These are phyloP conservation scores for Microbotryum lychnidis-dioicae DNA, from an alignment of 1,284 basidiomycete genomes.

Conservation along the genomic window DNA sequence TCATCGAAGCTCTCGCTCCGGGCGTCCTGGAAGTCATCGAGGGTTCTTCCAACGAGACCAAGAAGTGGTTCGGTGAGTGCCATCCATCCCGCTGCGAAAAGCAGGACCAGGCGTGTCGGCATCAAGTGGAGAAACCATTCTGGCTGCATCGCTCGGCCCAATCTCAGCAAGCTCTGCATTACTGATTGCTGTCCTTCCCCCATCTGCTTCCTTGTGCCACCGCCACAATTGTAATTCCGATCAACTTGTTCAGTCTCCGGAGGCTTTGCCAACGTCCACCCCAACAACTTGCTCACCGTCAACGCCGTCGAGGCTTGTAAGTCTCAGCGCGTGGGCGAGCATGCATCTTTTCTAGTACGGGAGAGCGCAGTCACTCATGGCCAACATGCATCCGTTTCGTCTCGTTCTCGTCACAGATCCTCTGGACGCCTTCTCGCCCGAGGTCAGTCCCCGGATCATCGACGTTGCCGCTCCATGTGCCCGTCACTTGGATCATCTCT, in stretches of 20 bases:
- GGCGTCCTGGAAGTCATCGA: constrained; percentile 91
- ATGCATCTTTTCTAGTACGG: not conserved
- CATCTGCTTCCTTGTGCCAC: not conserved
- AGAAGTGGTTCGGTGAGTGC: constrained; percentile 90
- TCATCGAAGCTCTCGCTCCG: constrained; percentile 83
- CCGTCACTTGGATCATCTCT: not conserved
- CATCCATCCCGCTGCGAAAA: too few species aligned
- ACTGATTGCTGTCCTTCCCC: not conserved
- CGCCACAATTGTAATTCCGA: too few species aligned
- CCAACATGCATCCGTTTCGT: not conserved
- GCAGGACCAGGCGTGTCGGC: too few species aligned
- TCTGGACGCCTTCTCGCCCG: constrained; percentile 78
- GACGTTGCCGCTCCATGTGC: constrained; percentile 1
- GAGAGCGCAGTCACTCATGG: too few species aligned
- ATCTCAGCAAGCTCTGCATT: not conserved
- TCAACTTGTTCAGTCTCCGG: constrained; percentile 63
- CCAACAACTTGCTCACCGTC: constrained; percentile 91
- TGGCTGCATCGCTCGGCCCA: not conserved
- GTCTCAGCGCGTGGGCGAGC: not conserved
- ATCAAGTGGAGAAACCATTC: not conserved
- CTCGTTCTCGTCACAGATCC: constrained; percentile 45
- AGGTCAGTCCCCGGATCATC: constrained; percentile 49
- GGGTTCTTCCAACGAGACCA: constrained; percentile 55
- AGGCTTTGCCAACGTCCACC: constrained; percentile 96
- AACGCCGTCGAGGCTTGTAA: constrained; percentile 86